Conservation (phyloP, 352 stramenopile species). For the Phytophthora palmivora region DNA sequence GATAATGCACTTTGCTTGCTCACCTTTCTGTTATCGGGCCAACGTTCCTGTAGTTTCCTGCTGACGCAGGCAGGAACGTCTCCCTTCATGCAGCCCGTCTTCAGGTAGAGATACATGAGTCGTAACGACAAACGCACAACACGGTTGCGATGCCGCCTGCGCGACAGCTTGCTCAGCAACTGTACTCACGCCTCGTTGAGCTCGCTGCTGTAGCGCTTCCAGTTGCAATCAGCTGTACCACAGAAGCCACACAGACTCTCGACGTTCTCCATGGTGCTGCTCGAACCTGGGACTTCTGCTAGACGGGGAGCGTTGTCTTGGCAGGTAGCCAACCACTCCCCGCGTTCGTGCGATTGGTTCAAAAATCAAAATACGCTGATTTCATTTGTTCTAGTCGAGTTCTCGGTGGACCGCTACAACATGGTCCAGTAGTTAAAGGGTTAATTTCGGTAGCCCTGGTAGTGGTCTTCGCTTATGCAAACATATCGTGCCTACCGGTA, state of each 20-base stretch:
- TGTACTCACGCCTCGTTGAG: not conserved
- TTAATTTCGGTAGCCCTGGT: too few species aligned
- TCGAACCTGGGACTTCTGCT: too few species aligned
- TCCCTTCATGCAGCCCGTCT: slow-evolving; percentile 2
- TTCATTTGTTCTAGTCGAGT: too few species aligned
- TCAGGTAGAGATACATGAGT: slow-evolving; percentile 3
- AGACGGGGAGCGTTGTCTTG: not conserved
- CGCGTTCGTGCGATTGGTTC: not conserved
- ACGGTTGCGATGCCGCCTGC: not conserved
- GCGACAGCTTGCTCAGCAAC: not conserved
- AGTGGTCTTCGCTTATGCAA: too few species aligned
- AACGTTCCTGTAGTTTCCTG: not conserved
- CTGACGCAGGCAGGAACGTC: too few species aligned
- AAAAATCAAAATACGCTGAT: slow-evolving; percentile 4
- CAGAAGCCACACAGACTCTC: not conserved
- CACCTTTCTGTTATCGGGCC: slow-evolving; percentile 5
- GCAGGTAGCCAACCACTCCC: not conserved
- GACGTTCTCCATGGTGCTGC: too few species aligned
- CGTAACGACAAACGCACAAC: not conserved
- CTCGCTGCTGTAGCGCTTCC: not conserved
- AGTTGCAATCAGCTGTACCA: slow-evolving; percentile 3
- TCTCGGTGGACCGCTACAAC: not conserved
- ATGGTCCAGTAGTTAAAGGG: slow-evolving; percentile 10
- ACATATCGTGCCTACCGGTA: too few species aligned
- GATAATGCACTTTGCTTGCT: not conserved